Percentiles rank a stretch among this genome's conserved stretches.
Evolutionary conservation across 306 rosid genomes (phyloP).

Genomic region (Inga oerstediana): DNA sequence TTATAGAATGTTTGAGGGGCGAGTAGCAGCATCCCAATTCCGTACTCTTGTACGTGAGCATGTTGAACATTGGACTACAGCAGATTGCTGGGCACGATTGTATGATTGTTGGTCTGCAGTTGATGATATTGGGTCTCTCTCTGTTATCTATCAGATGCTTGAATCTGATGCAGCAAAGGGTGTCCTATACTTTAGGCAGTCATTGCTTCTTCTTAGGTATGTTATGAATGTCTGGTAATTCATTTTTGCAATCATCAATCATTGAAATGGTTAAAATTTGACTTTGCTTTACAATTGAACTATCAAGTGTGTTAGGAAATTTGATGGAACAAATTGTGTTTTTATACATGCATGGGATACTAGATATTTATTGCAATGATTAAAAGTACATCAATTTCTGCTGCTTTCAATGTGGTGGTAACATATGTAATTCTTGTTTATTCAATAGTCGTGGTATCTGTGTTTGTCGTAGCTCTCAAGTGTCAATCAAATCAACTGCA

Average conservation of each 20-base stretch:
- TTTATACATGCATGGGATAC: not conserved
- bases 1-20: conserved; percentile 88
- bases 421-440: not conserved
- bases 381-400: not conserved
- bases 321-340: not conserved
- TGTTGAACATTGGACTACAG: conserved; percentile 87
- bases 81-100: conserved; percentile 88
- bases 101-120: conserved; percentile 95
- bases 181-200: conserved; percentile 89
- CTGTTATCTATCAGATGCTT: conserved; percentile 93
- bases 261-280: not conserved
- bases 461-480: not conserved
- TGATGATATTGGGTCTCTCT: conserved; percentile 88
- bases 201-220: conserved; percentile 93
- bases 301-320: not conserved
- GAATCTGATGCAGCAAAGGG: conserved; percentile 90
- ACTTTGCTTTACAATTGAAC: not conserved
- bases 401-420: not conserved
- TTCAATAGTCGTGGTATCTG: not conserved
- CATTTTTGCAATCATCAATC: not conserved
- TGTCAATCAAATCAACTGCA: not conserved
- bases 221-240: conserved; percentile 10
- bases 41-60: conserved; percentile 87
- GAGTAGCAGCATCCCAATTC: conserved; percentile 84
- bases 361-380: not conserved